phyloP scores from a whole-genome alignment of 1,284 basidiomycete species.

The Pascua guehoae region DNA sequence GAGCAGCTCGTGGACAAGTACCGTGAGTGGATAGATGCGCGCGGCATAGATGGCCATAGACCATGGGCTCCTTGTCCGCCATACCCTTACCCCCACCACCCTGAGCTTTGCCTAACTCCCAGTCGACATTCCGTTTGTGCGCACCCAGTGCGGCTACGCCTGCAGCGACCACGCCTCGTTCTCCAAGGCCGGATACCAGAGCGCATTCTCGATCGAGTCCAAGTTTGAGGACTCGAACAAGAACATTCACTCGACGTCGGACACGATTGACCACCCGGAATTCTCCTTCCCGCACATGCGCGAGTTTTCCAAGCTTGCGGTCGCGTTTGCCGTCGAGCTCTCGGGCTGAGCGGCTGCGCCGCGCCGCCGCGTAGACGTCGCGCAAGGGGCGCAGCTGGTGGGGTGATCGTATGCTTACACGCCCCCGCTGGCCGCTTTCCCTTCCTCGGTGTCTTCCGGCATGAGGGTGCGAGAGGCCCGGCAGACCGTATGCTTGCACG shows the following conservation, averaged over 20 bases:
- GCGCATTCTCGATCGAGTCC: constrained; percentile 65
- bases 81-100: neutral
- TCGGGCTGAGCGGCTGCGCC: neutral
- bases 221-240: constrained; percentile 58
- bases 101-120: neutral
- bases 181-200: constrained; percentile 77
- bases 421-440: too few relatives aligned
- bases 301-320: constrained; percentile 79
- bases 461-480: too few relatives aligned
- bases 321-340: constrained; percentile 78
- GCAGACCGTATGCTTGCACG: too few relatives aligned
- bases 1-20: constrained; percentile 67
- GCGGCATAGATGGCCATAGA: too few relatives aligned
- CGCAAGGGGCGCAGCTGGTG: too few relatives aligned
- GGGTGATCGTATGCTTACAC: too few relatives aligned
- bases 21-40: constrained; percentile 35
- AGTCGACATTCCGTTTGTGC: constrained; percentile 48
- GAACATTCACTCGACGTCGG: constrained; percentile 74
- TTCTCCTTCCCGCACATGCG: constrained; percentile 65
- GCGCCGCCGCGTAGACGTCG: too few relatives aligned
- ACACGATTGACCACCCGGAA: constrained; percentile 79
- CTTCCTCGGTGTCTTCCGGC: too few relatives aligned
- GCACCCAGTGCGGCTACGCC: constrained; percentile 80
- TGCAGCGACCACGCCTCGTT: constrained; percentile 82
- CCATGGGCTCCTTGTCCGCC: too few relatives aligned